These are phyloP conservation scores for Penicillium manginii DNA, from an alignment of 495 filamentous ascomycete species.

Conservation along the genomic window DNA sequence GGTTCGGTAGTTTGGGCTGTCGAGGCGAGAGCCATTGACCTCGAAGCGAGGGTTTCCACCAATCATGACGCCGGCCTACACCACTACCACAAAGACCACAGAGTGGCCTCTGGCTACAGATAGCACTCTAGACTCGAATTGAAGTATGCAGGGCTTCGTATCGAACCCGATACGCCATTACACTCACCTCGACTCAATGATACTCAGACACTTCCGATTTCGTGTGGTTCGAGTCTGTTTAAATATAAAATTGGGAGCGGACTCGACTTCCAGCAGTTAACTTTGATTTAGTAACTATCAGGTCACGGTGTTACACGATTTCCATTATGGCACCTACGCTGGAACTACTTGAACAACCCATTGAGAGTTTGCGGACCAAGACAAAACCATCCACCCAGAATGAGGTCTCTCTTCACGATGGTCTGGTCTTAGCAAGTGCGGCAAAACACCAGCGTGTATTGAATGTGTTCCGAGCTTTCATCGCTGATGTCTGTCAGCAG, in stretches of 20 bases:
- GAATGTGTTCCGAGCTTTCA: slow-evolving; percentile 50
- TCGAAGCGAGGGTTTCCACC: slow-evolving; percentile 6
- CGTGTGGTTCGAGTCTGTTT: neutral
- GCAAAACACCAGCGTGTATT: slow-evolving; percentile 45
- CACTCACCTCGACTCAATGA: neutral
- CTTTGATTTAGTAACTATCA: slow-evolving; percentile 1
- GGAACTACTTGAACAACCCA: slow-evolving; percentile 17
- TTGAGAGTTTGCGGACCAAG: slow-evolving; percentile 9
- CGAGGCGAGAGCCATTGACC: slow-evolving; percentile 10
- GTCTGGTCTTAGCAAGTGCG: slow-evolving; percentile 1
- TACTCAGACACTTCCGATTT: neutral
- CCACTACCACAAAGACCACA: neutral
- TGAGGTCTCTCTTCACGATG: neutral
- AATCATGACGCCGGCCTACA: neutral
- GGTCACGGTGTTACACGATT: neutral
- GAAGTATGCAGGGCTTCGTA: neutral
- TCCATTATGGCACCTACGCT: slow-evolving; percentile 16
- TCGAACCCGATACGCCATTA: neutral
- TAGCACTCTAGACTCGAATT: neutral
- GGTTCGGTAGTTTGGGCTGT: neutral
- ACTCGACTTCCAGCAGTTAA: neutral
- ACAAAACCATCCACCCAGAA: slow-evolving; percentile 1
- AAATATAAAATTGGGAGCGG: neutral
- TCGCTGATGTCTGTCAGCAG: slow-evolving; percentile 60
- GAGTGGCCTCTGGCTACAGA: neutral